A percentile compares a stretch with the other conserved stretches of the same genome.
Conservation (phyloP, 2,329 filamentous ascomycete species). For the Claviceps purpurea region DNA sequence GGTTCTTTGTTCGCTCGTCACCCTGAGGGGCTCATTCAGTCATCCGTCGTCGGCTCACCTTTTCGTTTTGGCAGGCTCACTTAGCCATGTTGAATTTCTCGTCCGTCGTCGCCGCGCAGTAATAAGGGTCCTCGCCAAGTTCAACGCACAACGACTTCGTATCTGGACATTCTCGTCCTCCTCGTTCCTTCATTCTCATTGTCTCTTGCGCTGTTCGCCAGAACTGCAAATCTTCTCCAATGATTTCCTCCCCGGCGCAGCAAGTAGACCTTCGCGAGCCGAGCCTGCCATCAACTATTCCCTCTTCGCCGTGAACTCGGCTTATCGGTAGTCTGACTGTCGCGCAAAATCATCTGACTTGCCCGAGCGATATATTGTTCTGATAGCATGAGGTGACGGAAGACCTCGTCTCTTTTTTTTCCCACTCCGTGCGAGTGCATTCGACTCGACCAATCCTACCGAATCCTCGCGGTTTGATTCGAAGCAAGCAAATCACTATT, state of each 20-base stretch:
- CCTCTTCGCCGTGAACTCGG: constrained; percentile 14
- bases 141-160: background rate
- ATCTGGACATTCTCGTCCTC: background rate
- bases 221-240: constrained; percentile 17
- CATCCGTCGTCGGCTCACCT: constrained; percentile 6
- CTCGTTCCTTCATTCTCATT: background rate
- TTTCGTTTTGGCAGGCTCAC: constrained; percentile 6
- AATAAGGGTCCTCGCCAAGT: background rate
- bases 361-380: constrained; percentile 10
- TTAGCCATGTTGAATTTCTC: background rate
- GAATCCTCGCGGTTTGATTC: constrained; percentile 4
- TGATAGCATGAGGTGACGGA: constrained; percentile 22
- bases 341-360: constrained; percentile 6
- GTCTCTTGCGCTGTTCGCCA: constrained; percentile 7
- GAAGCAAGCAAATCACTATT: background rate
- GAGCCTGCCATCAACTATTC: constrained; percentile 18
- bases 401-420: constrained; percentile 12
- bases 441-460: background rate
- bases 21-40: constrained; percentile 10
- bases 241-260: constrained; percentile 22
- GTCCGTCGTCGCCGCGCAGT: background rate
- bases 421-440: background rate
- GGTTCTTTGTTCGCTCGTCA: constrained; percentile 5
- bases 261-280: constrained; percentile 23
- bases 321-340: constrained; percentile 21